Conservation (phyloP, 1,284 basidiomycete species). For the Schizophyllum commune region DNA sequence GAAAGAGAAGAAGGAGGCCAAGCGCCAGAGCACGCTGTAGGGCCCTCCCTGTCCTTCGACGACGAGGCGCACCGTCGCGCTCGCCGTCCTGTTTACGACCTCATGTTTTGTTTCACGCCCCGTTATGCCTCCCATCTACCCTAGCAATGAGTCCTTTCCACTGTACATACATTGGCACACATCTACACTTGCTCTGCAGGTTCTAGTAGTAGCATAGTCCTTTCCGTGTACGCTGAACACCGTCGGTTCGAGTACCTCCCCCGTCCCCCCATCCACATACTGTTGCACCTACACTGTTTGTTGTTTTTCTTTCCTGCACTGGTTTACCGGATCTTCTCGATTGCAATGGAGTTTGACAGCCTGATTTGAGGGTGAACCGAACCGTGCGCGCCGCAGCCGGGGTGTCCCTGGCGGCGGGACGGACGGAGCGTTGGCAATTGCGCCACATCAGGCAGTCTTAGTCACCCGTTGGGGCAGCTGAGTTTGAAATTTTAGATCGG, state of each 20-base stretch:
- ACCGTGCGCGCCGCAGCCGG: no score
- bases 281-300: constrained; percentile 1
- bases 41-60: neutral
- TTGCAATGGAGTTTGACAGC: neutral
- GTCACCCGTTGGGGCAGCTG: constrained; percentile 27
- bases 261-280: no score
- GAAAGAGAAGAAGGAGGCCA: constrained; percentile 35
- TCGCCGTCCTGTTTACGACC: neutral
- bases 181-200: constrained; percentile 6
- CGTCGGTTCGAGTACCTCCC: no score
- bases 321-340: constrained; percentile 2
- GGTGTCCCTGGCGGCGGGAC: no score
- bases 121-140: constrained; percentile 2
- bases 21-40: constrained; percentile 17
- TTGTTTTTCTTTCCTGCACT: neutral
- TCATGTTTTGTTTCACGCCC: constrained; percentile 1
- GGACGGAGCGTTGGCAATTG: no score
- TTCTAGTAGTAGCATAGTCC: neutral
- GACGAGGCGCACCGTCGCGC: constrained; percentile 4
- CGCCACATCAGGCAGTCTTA: no score
- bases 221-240: neutral
- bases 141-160: constrained; percentile 5
- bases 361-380: no score
- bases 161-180: constrained; percentile 8
- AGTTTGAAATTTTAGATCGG: constrained; percentile 35